Evolutionary conservation across 768 basidiomycete species (phyloP).

Genomic region (Auricularia heimuer): DNA sequence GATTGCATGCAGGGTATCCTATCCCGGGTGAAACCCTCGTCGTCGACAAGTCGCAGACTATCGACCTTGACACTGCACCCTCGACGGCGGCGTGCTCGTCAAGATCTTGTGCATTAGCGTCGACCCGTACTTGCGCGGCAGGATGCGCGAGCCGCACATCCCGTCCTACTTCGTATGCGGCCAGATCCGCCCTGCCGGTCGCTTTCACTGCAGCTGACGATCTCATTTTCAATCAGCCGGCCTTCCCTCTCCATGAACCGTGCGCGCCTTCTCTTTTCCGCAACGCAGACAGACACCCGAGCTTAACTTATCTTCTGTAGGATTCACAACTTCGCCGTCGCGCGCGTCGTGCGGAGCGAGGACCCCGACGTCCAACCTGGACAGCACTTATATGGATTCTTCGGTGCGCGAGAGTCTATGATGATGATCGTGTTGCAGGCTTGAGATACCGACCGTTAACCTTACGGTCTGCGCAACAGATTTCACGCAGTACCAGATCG

Average conservation of each 20-base stretch:
- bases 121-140: slow-evolving; percentile 34
- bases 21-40: slow-evolving; percentile 32
- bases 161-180: too few relatives aligned
- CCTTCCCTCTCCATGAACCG: too few relatives aligned
- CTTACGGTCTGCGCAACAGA: slow-evolving; percentile 16
- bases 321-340: slow-evolving; percentile 28
- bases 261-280: too few relatives aligned
- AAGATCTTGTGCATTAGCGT: slow-evolving; percentile 40
- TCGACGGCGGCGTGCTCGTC: slow-evolving; percentile 38
- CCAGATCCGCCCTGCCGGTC: too few relatives aligned
- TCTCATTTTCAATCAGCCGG: too few relatives aligned
- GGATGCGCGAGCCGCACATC: slow-evolving; percentile 25
- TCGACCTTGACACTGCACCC: slow-evolving; percentile 37
- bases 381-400: slow-evolving; percentile 31
- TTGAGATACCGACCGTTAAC: not conserved
- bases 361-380: slow-evolving; percentile 24
- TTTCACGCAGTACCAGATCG: slow-evolving; percentile 33
- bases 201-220: too few relatives aligned
- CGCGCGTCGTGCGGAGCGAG: slow-evolving; percentile 37
- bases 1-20: slow-evolving; percentile 1
- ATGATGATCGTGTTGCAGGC: slow-evolving; percentile 9
- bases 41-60: slow-evolving; percentile 34
- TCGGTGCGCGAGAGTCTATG: slow-evolving; percentile 10
- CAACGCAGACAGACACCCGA: too few relatives aligned
- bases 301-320: slow-evolving; percentile 10